Base-by-base conservation (phyloP, 2,329 filamentous ascomycete genomes). In the Cercospora berteroae region DNA sequence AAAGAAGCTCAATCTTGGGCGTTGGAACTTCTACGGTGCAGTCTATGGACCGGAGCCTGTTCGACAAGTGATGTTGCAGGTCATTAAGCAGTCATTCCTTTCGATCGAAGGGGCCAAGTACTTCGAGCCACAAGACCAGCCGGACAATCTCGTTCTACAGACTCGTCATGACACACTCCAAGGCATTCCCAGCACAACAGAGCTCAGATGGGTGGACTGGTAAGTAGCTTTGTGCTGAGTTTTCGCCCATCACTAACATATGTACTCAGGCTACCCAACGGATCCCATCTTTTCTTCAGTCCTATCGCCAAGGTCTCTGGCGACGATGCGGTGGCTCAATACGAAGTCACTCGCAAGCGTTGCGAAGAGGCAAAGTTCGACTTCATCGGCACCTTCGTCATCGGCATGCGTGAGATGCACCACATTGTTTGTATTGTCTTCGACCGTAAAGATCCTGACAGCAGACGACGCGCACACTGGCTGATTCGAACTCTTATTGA, bases 371-470 rank as follows among this genome's bases (percentile, higher is more conserved):
- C 79, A 48, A 82, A 82, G 0, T 80, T 86, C 61, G 84, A 86
- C 70, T 81, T 85, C 60, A 82, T 86, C 64, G 80, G 81, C 2
- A 83, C 82, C 1, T 83, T 86, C 60, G 81, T 80, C 56, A 80
- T 86, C 5, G 83, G 83, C 9, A 80, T 83, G 68, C 79, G 84
- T 10, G 84, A 86, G 74, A 86, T 86, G 80, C 84, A 86, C 73
- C 82, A 86, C 72, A 86, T 87, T 66, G 81, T 85, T 3, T 83
- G 83, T 66, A 83, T 87, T 50, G 80, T 86, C 13, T 87, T 84
- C 72, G 80, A 87, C 67, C 78, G 81, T 5, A 78, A 79, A 42
- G 78, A 83, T 36, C 70, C 77, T 0, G 78, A 81, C 1, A 70
- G 74, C 57, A 80, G 82, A 69, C 69, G 77, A 20, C 75, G 78